Conservation (phyloP, 192 early-diverging fungal species). For the Obelidium mucronatum region DNA sequence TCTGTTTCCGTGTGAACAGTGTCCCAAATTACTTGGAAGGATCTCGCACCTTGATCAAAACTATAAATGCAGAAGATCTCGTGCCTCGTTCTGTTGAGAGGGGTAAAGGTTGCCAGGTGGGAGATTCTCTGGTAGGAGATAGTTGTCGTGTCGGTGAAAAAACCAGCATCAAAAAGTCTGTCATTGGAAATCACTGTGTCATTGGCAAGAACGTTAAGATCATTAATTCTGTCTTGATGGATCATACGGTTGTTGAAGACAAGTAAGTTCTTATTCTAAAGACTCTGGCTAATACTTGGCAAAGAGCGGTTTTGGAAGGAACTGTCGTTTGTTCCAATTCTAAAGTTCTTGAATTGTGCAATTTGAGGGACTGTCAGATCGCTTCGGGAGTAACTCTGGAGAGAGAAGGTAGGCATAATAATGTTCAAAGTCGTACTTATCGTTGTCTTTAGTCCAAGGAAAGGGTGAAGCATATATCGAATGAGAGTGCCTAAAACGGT, state of each 20-base stretch:
- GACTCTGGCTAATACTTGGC: neutral
- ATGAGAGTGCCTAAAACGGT: too few relatives aligned
- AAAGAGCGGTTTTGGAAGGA: constrained; percentile 84
- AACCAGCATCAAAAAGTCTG: constrained; percentile 91
- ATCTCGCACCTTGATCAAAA: constrained; percentile 65
- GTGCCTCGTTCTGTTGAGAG: constrained; percentile 77
- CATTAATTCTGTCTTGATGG: constrained; percentile 94
- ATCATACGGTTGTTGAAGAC: constrained; percentile 93
- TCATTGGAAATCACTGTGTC: constrained; percentile 91
- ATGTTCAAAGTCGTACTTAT: neutral
- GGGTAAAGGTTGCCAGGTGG: constrained; percentile 64
- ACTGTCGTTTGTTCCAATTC: constrained; percentile 86
- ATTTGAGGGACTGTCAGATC: constrained; percentile 91
- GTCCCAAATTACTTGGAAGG: constrained; percentile 85
- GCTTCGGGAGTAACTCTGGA: constrained; percentile 70
- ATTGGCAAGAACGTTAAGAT: constrained; percentile 98
- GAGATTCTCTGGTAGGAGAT: constrained; percentile 90
- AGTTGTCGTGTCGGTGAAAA: constrained; percentile 89
- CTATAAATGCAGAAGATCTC: constrained; percentile 51
- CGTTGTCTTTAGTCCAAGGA: neutral
- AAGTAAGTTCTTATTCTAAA: constrained; percentile 45
- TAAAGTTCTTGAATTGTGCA: constrained; percentile 75
- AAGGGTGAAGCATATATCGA: constrained; percentile 18
- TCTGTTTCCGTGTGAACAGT: constrained; percentile 85
- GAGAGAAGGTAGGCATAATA: constrained; percentile 66